phyloP scores from a whole-genome alignment of 2,329 filamentous ascomycete genomes.

The Emergomyces pasteurianus region DNA sequence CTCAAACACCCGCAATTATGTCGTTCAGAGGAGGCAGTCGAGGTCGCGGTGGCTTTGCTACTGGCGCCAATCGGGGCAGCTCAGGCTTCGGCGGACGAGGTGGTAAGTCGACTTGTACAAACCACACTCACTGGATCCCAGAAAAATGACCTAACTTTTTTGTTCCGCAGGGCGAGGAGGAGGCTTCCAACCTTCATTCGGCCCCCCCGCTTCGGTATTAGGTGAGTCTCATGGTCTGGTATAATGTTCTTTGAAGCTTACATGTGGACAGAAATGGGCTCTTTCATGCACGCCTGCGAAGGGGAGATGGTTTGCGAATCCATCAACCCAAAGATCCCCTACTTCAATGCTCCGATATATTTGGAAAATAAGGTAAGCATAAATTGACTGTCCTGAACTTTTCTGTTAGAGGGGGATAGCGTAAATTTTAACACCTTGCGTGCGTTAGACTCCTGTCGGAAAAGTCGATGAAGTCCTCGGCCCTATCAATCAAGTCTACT shows the following conservation, averaged over 20 bases:
- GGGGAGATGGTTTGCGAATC: conserved; percentile 97
- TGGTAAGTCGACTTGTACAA: conserved; percentile 22
- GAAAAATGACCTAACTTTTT: conserved; percentile 19
- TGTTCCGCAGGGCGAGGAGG: conserved; percentile 45
- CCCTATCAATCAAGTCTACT: conserved; percentile 94
- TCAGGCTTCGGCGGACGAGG: conserved; percentile 27
- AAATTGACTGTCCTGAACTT: not conserved
- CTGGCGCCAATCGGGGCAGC: conserved; percentile 42
- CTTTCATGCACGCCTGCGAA: conserved; percentile 87
- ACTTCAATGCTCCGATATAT: conserved; percentile 98
- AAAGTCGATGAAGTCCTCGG: conserved; percentile 98
- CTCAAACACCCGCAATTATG: conserved; percentile 35
- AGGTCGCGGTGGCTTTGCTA: conserved; percentile 37
- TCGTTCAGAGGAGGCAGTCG: conserved; percentile 51
- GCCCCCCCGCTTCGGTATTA: conserved; percentile 50
- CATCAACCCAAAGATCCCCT: conserved; percentile 88
- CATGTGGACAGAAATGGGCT: conserved; percentile 63
- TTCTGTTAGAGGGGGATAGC: not conserved
- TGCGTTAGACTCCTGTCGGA: conserved; percentile 61
- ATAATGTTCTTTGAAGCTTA: conserved; percentile 19
- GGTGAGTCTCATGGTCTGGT: conserved; percentile 27
- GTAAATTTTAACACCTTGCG: not conserved
- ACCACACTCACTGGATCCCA: conserved; percentile 13
- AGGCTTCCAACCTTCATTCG: conserved; percentile 50
- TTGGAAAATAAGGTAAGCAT: conserved; percentile 81